phyloP scores from a whole-genome alignment of 1,139 yeast species.

The Sugiyamaella xylanicola region DNA sequence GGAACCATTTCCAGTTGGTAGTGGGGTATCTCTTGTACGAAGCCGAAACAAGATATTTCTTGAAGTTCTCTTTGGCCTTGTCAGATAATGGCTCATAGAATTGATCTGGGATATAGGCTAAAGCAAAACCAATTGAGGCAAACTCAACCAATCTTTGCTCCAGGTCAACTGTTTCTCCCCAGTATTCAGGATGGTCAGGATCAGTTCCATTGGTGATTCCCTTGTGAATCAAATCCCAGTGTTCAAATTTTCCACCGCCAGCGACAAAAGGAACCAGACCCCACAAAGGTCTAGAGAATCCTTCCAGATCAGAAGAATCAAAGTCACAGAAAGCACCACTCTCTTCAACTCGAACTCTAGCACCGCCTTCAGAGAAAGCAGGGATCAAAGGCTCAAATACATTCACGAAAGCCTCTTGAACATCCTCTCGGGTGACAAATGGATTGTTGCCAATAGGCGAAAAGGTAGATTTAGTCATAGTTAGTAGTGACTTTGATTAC shows the following conservation, averaged over 20 bases:
- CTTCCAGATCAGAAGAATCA: conserved; percentile 38
- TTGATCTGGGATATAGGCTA: conserved; percentile 35
- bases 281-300: conserved; percentile 41
- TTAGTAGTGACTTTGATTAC: background rate
- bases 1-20: conserved; percentile 42
- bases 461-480: conserved; percentile 19
- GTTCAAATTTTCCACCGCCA: conserved; percentile 39
- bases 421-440: conserved; percentile 28
- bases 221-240: conserved; percentile 30
- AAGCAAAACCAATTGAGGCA: conserved; percentile 41
- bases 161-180: conserved; percentile 37
- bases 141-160: conserved; percentile 41
- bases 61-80: conserved; percentile 31
- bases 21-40: conserved; percentile 30
- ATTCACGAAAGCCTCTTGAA: conserved; percentile 26
- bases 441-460: conserved; percentile 25
- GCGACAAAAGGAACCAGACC: conserved; percentile 38
- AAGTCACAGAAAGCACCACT: conserved; percentile 34
- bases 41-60: conserved; percentile 31
- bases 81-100: conserved; percentile 39
- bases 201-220: conserved; percentile 41
- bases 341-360: conserved; percentile 28
- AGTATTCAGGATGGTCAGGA: conserved; percentile 39
- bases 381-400: conserved; percentile 30
- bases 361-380: conserved; percentile 27